phyloP scores from a whole-genome alignment of 179 eudicot species.

The Patellifolia procumbens region DNA sequence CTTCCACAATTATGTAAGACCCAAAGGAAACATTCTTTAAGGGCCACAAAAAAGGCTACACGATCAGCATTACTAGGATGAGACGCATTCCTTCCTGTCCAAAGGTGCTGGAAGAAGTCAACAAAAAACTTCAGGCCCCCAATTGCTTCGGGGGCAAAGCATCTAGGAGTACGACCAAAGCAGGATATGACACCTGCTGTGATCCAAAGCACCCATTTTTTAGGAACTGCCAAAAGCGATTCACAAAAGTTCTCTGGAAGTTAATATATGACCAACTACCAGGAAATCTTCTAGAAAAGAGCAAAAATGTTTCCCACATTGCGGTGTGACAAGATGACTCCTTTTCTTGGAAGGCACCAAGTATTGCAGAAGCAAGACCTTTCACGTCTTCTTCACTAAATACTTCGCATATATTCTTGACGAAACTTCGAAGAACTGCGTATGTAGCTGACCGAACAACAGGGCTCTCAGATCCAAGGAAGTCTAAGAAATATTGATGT shows the following conservation, averaged over 20 bases:
- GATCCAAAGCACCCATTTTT: conserved; percentile 95
- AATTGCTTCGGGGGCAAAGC: conserved; percentile 56
- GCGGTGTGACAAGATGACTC: conserved; percentile 83
- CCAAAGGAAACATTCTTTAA: conserved; percentile 83
- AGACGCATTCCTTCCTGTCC: conserved; percentile 74
- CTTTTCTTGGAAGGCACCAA: conserved; percentile 89
- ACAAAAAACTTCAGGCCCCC: conserved; percentile 58
- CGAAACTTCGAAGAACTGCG: conserved; percentile 67
- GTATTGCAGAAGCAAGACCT: conserved; percentile 61
- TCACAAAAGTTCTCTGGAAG: conserved; percentile 60
- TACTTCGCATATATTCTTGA: conserved; percentile 70
- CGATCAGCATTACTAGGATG: conserved; percentile 59
- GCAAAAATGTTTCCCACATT: conserved; percentile 81
- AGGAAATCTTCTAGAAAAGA: conserved; percentile 66
- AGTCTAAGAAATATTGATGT: conserved; percentile 69
- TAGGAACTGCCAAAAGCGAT: conserved; percentile 77
- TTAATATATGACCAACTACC: conserved; percentile 70
- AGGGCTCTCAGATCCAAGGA: conserved; percentile 67
- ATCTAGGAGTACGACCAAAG: conserved; percentile 71
- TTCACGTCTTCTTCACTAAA: conserved; percentile 69
- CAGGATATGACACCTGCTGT: conserved; percentile 90
- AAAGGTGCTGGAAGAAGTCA: conserved; percentile 74
- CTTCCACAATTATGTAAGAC: conserved; percentile 63
- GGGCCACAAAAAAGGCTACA: conserved; percentile 62
- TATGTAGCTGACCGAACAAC: conserved; percentile 82